Evolutionary conservation across 169 alveolate species (phyloP), one percentile per base, ranked within the genome.

Genomic region (Babesia ovata): DNA sequence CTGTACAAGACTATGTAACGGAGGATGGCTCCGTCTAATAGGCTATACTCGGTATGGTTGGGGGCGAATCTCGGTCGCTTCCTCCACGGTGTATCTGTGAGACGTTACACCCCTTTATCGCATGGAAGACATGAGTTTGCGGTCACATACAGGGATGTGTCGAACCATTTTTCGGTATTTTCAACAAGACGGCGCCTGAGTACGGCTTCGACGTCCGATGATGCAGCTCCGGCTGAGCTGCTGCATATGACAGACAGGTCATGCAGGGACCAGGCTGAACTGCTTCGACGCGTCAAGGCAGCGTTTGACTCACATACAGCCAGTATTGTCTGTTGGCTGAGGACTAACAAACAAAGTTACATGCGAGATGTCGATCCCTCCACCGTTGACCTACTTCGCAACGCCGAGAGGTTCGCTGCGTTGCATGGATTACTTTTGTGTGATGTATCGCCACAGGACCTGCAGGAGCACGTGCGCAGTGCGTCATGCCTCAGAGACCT

Each of bases 321-420:
- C 60, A 57, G 53, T 12, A 73, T 81, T 14, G 29, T 62, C 26
- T 36, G 62, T 57, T 81, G 88, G 88, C 79, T 81, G n/a, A n/a
- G 85, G 49, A 81, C 88, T 10, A 73, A 81, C 52, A 63, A 65
- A 39, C 81, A 46, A n/a, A 19, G 53, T 14, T 54, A 63, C 36
- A 17, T 73, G 33, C 61, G 67, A 21, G 63, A 60, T 53, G 57
- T 81, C 16, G 85, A 81, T 28, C 70, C 67, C 19, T 52, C 63
- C 24, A 79, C 74, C 13, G 60, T 72, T 1, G 52, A 50, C n/a
- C 58, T 81, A 45, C 58, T 81, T 24, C 33, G 79, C 45, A 70
- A 74, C 17, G 85, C 85, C 0, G 88, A 71, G 50, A 59, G 61
- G 24, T 81, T 72, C 66, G 70, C 88, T 2, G 57, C 88, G 54